These are phyloP conservation scores for Rostrohypoxylon terebratum DNA, from an alignment of 495 filamentous ascomycete genomes.

Conservation along the genomic window DNA sequence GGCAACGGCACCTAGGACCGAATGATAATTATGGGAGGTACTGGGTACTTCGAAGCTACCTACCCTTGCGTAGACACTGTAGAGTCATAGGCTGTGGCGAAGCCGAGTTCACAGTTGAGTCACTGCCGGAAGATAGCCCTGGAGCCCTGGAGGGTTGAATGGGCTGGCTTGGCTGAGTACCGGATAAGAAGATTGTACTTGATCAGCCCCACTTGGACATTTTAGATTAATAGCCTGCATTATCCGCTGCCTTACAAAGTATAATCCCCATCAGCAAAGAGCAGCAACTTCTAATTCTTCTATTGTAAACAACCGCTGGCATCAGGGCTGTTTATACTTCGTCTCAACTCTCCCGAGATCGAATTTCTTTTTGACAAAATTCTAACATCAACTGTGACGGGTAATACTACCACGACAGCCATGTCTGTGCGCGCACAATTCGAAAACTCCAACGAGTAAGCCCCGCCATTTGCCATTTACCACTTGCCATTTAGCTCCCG, in stretches of 20 bases:
- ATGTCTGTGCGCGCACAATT: constrained; percentile 93
- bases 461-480: no score
- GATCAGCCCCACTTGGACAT: constrained; percentile 16
- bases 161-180: background rate
- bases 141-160: background rate
- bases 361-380: constrained; percentile 26
- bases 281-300: background rate
- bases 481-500: constrained; percentile 32
- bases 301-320: background rate
- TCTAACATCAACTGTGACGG: constrained; percentile 18
- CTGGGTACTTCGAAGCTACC: background rate
- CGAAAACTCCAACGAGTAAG: constrained; percentile 98
- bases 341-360: background rate
- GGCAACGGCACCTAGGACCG: background rate
- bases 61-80: constrained; percentile 7
- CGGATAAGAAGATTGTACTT: constrained; percentile 21
- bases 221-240: constrained; percentile 33
- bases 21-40: constrained; percentile 7
- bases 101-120: constrained; percentile 30
- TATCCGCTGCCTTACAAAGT: constrained; percentile 16
- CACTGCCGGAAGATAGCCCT: constrained; percentile 10
- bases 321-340: background rate
- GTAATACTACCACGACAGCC: constrained; percentile 23
- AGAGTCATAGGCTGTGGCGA: constrained; percentile 37
- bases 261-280: constrained; percentile 1